phyloP scores from a whole-genome alignment of 1,139 yeast species.

The Zhuliangozyma blackwelliae region DNA sequence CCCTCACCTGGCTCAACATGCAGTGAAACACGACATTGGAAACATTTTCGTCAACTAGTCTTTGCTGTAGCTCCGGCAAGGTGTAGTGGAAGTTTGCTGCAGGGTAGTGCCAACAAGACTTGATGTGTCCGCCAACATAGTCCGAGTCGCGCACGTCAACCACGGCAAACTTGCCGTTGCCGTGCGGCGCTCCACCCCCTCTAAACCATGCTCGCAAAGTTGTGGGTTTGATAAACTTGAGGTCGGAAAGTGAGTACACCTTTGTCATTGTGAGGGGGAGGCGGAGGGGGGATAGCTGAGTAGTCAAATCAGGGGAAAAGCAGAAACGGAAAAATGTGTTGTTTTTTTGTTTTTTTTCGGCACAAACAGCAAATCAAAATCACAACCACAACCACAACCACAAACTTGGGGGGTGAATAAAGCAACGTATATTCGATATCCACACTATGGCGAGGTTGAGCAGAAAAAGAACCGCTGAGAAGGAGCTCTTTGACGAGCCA shows the following conservation, averaged over 20 bases:
- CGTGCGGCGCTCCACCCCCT: constrained; percentile 30
- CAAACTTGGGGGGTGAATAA: too few species aligned
- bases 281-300: background rate
- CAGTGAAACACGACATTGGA: constrained; percentile 81
- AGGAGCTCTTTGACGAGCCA: constrained; percentile 9
- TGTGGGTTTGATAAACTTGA: constrained; percentile 42
- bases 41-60: constrained; percentile 27
- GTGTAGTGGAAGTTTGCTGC: constrained; percentile 42
- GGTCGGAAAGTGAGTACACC: constrained; percentile 23
- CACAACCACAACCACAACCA: too few species aligned
- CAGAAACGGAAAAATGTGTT: too few species aligned
- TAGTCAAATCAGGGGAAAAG: background rate
- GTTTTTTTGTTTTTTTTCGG: too few species aligned
- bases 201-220: constrained; percentile 45
- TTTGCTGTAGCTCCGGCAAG: constrained; percentile 39
- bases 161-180: constrained; percentile 46
- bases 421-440: too few species aligned
- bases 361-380: too few species aligned
- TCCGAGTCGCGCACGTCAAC: constrained; percentile 89
- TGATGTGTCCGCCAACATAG: constrained; percentile 64
- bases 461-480: constrained; percentile 6
- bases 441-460: constrained; percentile 6
- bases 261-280: constrained; percentile 11
- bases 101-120: constrained; percentile 58
- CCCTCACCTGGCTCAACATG: constrained; percentile 83